phyloP scores from a whole-genome alignment of 176 grass and related monocot species.

The Aegilops speltoides region DNA sequence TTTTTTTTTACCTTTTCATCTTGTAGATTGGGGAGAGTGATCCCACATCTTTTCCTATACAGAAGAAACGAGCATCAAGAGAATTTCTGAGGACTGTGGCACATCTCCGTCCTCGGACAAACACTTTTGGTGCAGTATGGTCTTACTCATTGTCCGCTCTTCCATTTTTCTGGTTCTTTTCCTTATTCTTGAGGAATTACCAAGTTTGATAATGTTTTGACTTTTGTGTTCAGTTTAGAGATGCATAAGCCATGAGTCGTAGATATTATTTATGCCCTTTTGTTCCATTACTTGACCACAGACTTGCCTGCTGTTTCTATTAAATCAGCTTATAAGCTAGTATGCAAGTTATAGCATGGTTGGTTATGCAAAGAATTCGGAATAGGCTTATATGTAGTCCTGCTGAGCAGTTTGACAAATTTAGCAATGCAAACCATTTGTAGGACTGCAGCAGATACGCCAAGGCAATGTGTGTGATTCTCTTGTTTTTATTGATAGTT shows the following conservation, averaged over 20 bases:
- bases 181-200: background rate
- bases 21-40: conserved; percentile 95
- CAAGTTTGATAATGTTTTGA: background rate
- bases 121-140: conserved; percentile 94
- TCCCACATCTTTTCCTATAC: conserved; percentile 84
- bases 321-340: conserved; percentile 3
- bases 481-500: conserved; percentile 12
- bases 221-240: background rate
- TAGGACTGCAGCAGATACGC: background rate
- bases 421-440: background rate
- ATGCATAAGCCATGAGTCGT: conserved; percentile 20
- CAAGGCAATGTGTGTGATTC: conserved; percentile 1
- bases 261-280: background rate
- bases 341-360: background rate
- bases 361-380: conserved; percentile 12
- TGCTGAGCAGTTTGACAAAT: conserved; percentile 3
- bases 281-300: background rate
- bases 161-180: background rate
- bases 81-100: conserved; percentile 92
- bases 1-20: conserved; percentile 24
- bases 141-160: conserved; percentile 13
- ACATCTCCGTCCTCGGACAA: conserved; percentile 97
- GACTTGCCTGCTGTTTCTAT: background rate
- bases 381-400: background rate
- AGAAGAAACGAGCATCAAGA: conserved; percentile 89